Base-by-base conservation (phyloP, 768 basidiomycete genomes). In the Lactarius psammicola region DNA sequence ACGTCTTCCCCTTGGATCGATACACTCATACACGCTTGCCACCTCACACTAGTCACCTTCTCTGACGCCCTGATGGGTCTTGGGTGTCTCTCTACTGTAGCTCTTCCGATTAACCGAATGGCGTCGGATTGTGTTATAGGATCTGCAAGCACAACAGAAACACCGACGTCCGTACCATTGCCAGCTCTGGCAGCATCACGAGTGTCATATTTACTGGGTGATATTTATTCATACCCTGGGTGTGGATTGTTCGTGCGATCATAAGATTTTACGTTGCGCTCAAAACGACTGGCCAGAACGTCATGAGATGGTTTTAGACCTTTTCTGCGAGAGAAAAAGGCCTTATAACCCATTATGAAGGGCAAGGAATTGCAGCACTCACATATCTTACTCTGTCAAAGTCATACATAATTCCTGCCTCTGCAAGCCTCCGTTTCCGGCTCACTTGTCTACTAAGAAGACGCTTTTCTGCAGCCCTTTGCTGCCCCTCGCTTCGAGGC, bases 341-440 rank as follows among this genome's bases (percentile, higher is more conserved):
- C 36, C 18, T 44, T 34, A n/a, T 33, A 23, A 56, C 23, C 2
- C 44, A 40, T 33, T 60, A 11, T 55, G 1, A 26, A 55, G 28
- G 33, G 56, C 11, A 51, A 61, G 20, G 54, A 8, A 62, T 9
- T 53, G 31, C 20, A 18, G 33, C 30, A 83, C 92, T 78, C 75
- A 94, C 93, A 79, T 95, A 97, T 74, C 87, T 86, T 55, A 87
- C 87, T n/a, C 80, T 79, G 49, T 87, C 84, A 60, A 96, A 87
- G 69, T 95, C 86, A 72, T 98, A 98, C 56, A 88, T 82, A 74
- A 99, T 96, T 4, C 95, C 96, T 10, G 82, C 78, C 66, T 87
- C 87, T 54, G 82, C 84, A 64, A 98, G 79, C 77, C 92, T 94
- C 57, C 84, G 84, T 73, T 93, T 90, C 68, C 89, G 86, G 73